Base-by-base conservation (phyloP, 257 asterid genomes). In the Solanum megistacrolobum region DNA sequence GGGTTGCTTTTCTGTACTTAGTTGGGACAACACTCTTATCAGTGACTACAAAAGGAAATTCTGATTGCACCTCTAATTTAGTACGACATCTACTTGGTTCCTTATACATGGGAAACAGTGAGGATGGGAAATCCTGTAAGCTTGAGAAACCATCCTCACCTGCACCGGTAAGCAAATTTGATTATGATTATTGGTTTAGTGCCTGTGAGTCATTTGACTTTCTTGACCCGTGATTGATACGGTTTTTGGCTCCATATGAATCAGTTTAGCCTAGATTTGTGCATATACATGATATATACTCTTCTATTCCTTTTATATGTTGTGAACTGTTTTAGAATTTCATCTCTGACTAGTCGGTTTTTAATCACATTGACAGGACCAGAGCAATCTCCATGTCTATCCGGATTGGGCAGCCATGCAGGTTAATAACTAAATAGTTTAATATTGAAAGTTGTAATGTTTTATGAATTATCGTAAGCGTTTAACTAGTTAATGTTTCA, bases 321-420 rank as follows among this genome's bases (percentile, higher is more conserved):
- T 29, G 10, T 27, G 31, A 23, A 78, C 13, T 39, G 5, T 46
- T 43, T 46, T 46, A 43, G 52, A 66, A 46, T 23, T 31, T 83
- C 68, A 39, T 55, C 68, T 73, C 34, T 87, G 68, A 52, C 85
- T 39, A 31, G 39, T 83, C 79, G 27, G 13, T 81, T 20, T 88
- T 92, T 88, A 78, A 14, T 71, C 66, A 31, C 86, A 27, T 90
- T 94, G 79, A 84, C 99, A 94, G 99, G 99, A 97, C 27, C 98
- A 94, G 89, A 92, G 90, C 85, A 95, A 92, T 88, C 72, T 92
- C 87, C 98, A 94, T 41, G 89, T 93, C 32, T 97, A 93, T 93
- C 98, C 98, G 83, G 99, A 97, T 89, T 97, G 99, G 99, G 95
- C 99, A 29, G 90, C 98, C 10, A 94, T 97, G 96, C 99, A 97